phyloP scores from a whole-genome alignment of 768 basidiomycete genomes.

The Kwoniella mangroviensis region DNA sequence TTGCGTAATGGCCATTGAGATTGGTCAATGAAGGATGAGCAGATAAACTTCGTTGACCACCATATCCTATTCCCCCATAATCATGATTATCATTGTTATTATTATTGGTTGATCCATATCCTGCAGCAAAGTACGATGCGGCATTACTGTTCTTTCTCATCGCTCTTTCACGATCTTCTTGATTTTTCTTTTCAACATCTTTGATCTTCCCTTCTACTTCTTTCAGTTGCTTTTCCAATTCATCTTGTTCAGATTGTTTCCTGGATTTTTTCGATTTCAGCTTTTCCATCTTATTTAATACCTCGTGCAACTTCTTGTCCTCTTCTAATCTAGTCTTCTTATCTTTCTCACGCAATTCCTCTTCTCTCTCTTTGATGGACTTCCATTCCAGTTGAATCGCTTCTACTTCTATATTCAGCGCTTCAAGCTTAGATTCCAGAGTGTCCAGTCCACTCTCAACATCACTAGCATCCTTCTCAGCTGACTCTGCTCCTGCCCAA shows the following conservation, averaged over 20 bases:
- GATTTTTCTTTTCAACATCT: conserved; percentile 41
- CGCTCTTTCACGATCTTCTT: conserved; percentile 48
- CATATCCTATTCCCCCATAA: conserved; percentile 8
- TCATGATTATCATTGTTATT: conserved; percentile 12
- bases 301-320: conserved; percentile 47
- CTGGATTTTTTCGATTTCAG: conserved; percentile 46
- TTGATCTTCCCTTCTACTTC: conserved; percentile 47
- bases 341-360: conserved; percentile 47
- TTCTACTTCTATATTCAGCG: conserved; percentile 39
- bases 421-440: conserved; percentile 54
- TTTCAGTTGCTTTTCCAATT: conserved; percentile 47
- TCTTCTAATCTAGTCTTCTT: conserved; percentile 43
- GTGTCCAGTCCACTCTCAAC: conserved; percentile 62
- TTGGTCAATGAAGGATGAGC: conserved; percentile 40
- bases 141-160: conserved; percentile 36
- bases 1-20: conserved; percentile 34
- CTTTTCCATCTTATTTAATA: conserved; percentile 50
- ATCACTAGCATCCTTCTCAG: conserved; percentile 60
- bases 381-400: conserved; percentile 36
- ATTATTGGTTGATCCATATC: conserved; percentile 19
- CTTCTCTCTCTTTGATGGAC: conserved; percentile 39
- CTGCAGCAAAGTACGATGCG: conserved; percentile 16
- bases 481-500: conserved; percentile 63
- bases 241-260: conserved; percentile 46
- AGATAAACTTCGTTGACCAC: conserved; percentile 21